Percentiles rank a stretch among this genome's conserved stretches.
These are phyloP conservation scores for Amaranthus tricolor DNA, from an alignment of 179 eudicot genomes.

Conservation along the genomic window DNA sequence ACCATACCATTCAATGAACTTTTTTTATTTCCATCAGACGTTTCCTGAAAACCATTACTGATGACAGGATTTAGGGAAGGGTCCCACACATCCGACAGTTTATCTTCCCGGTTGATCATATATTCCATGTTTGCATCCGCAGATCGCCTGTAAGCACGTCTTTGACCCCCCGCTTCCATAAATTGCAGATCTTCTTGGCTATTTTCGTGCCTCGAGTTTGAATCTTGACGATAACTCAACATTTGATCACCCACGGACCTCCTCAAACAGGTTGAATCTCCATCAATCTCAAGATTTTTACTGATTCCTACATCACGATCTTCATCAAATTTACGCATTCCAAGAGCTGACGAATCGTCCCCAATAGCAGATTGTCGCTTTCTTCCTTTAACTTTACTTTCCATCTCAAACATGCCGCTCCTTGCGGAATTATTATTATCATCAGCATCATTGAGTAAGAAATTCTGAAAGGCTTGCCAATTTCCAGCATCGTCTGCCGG, in stretches of 20 bases:
- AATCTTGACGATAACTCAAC: constrained; percentile 33
- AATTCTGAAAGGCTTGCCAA: constrained; percentile 92
- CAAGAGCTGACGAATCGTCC: constrained; percentile 55
- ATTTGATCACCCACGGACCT: constrained; percentile 48
- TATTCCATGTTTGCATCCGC: constrained; percentile 41
- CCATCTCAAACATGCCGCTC: constrained; percentile 53
- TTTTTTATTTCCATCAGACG: constrained; percentile 30
- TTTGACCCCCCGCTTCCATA: constrained; percentile 47
- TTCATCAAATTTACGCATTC: constrained; percentile 32
- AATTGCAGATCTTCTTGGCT: constrained; percentile 37
- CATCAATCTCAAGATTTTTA: constrained; percentile 35
- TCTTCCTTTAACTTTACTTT: constrained; percentile 48
- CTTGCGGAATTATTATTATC: constrained; percentile 46
- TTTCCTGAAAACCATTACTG: constrained; percentile 40
- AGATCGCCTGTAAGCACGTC: constrained; percentile 37
- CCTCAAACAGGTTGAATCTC: constrained; percentile 34
- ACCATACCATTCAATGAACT: constrained; percentile 32
- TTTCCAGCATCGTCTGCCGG: constrained; percentile 56
- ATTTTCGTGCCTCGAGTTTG: constrained; percentile 24
- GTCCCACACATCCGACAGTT: constrained; percentile 33
- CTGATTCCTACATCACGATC: constrained; percentile 28
- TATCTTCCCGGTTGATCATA: constrained; percentile 44
- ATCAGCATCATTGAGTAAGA: constrained; percentile 63
- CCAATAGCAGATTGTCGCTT: constrained; percentile 34
- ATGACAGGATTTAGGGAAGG: constrained; percentile 52